Percentiles rank a stretch among this genome's conserved stretches.
phyloP scores from a whole-genome alignment of 306 rosid species.

The Aeschynomene evenia region DNA sequence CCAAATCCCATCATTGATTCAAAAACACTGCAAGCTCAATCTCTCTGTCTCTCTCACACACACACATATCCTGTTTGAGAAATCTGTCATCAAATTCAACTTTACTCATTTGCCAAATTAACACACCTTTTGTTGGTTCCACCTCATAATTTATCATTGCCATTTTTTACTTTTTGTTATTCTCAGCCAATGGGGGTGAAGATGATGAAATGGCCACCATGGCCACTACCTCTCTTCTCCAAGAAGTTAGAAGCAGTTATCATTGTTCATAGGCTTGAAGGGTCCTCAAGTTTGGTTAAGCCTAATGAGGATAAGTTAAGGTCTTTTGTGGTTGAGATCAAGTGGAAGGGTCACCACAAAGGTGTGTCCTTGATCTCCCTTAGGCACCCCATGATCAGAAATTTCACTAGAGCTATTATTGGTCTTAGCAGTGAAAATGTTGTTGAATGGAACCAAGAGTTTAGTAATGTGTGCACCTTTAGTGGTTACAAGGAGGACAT shows the following conservation, averaged over 20 bases:
- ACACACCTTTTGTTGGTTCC: neutral
- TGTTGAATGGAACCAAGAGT: constrained; percentile 67
- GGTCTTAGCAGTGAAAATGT: constrained; percentile 43
- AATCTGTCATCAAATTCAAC: too few relatives aligned
- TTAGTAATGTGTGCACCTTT: constrained; percentile 52
- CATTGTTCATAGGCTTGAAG: constrained; percentile 50
- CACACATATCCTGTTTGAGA: neutral
- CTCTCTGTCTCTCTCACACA: too few relatives aligned
- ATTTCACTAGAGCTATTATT: constrained; percentile 55
- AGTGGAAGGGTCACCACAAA: constrained; percentile 74
- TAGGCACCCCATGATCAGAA: constrained; percentile 51
- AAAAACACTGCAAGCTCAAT: neutral
- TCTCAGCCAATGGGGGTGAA: constrained; percentile 57
- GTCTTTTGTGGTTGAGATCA: constrained; percentile 53
- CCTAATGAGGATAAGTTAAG: constrained; percentile 29
- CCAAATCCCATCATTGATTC: constrained; percentile 27
- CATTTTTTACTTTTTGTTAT: neutral
- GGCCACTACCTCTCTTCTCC: constrained; percentile 62
- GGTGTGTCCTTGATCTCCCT: constrained; percentile 58
- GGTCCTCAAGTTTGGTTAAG: constrained; percentile 36
- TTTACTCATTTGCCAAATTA: constrained; percentile 17
- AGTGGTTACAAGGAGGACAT: constrained; percentile 59
- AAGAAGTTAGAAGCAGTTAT: constrained; percentile 60
- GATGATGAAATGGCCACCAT: constrained; percentile 83
- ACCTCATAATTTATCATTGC: neutral